Evolutionary conservation across 2,329 filamentous ascomycete species (phyloP).

Genomic region (Byssothecium circinans): DNA sequence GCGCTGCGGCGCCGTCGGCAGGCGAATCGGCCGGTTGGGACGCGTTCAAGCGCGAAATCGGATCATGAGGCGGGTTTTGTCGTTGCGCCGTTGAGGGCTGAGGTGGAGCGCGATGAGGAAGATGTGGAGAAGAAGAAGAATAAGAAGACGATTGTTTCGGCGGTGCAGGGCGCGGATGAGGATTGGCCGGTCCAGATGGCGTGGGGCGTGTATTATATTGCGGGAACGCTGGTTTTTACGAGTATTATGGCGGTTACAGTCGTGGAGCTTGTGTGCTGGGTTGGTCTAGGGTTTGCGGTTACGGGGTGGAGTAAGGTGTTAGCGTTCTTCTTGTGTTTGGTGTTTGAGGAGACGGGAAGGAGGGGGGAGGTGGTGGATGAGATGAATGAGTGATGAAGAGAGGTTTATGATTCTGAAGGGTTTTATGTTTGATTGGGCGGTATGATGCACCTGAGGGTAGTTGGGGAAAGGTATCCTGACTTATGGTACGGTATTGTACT

Average conservation of each 20-base stretch:
- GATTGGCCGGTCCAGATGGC: constrained; percentile 34
- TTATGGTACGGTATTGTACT: neutral
- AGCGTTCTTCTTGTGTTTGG: constrained; percentile 42
- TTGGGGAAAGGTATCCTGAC: neutral
- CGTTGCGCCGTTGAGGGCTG: neutral
- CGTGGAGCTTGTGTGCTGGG: constrained; percentile 35
- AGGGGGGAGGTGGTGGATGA: neutral
- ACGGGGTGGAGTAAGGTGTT: constrained; percentile 31
- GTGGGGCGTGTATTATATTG: constrained; percentile 39
- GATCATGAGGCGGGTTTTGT: neutral
- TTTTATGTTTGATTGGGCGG: neutral
- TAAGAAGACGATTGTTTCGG: constrained; percentile 8
- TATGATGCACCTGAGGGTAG: neutral
- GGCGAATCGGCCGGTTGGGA: neutral
- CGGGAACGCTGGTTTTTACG: constrained; percentile 36
- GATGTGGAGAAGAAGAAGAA: too few relatives aligned
- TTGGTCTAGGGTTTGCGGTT: constrained; percentile 22
- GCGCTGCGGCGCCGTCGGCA: constrained; percentile 5
- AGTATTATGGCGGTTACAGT: constrained; percentile 41
- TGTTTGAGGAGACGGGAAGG: constrained; percentile 13
- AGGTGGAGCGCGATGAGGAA: neutral
- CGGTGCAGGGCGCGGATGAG: constrained; percentile 31
- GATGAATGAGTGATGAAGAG: neutral
- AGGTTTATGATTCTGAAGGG: neutral
- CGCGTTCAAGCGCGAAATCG: neutral